Evolutionary conservation across 805 yeast genomes (phyloP), one percentile per base, ranked within the genome.

Genomic region (Spathaspora arborariae): DNA sequence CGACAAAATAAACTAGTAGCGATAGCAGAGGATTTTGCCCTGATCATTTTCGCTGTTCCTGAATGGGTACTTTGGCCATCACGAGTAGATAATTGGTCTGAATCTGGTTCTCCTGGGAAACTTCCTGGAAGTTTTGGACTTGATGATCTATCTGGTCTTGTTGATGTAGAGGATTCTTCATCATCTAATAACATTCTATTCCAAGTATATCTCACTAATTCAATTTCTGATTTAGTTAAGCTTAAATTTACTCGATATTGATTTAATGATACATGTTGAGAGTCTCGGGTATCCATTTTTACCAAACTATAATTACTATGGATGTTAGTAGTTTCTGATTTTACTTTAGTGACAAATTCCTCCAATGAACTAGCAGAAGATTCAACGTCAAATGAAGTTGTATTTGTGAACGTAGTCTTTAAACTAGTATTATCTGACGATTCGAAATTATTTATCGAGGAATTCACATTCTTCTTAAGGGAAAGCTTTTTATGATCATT

Each of bases 1-100:
- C 82, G 74, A 57, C 92, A 85, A 60, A 88, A 88, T 24, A 85
- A 64, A 1, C 88, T 80, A 22, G 62, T 56, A 2, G 73, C 74
- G 24, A 64, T 54, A 16, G 60, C 55, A 13, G 56, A 45, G 5
- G 56, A 49, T 19, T 51, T 48, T 11, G 54, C 42, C 19, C 45
- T 35, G 49, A 40, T 20, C 42, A 40, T 40, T 13, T 30, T 37
- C 15, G 40, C 24, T 1, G 18, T 21, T 3, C 40, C 53, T 42
- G 47, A 49, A 13, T 9, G 6, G 7, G 33, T 16, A 19, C 38
- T 33, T 21, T 38, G 33, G 20, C 10, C 11, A 24, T 42, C 39
- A 19, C n/a, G 22, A 4, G 6, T 15, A 33, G n/a, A n/a, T n/a
- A n/a, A n/a, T n/a, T n/a, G n/a, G n/a, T n/a, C n/a, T 21, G 19